Evolutionary conservation across 2,329 filamentous ascomycete genomes (phyloP).

Genomic region (Nakataea oryzae): DNA sequence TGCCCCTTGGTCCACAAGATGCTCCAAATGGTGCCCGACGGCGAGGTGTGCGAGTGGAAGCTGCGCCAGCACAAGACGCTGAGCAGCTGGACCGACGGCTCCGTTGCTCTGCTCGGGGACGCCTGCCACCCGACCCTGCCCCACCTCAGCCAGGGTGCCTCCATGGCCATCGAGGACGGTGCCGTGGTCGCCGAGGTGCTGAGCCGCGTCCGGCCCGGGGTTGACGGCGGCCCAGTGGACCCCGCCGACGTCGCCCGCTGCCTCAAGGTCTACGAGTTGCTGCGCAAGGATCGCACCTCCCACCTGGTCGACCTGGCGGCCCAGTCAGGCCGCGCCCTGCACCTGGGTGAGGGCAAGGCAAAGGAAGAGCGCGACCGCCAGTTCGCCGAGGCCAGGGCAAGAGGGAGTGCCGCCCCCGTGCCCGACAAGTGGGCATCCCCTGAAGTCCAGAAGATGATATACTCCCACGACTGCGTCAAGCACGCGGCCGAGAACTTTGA

Average conservation of each 20-base stretch:
- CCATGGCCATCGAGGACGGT: slow-evolving; percentile 59
- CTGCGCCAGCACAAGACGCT: slow-evolving; percentile 48
- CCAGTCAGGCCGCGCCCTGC: slow-evolving; percentile 40
- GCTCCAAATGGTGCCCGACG: slow-evolving; percentile 49
- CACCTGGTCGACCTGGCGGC: slow-evolving; percentile 43
- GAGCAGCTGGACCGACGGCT: slow-evolving; percentile 46
- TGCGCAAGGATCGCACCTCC: slow-evolving; percentile 44
- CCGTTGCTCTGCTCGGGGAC: slow-evolving; percentile 49
- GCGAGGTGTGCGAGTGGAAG: slow-evolving; percentile 55
- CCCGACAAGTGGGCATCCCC: slow-evolving; percentile 64
- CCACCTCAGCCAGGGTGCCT: slow-evolving; percentile 56
- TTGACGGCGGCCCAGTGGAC: slow-evolving; percentile 13
- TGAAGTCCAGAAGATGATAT: slow-evolving; percentile 57
- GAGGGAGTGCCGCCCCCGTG: slow-evolving; percentile 28
- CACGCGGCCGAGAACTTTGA: slow-evolving; percentile 43
- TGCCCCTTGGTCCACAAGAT: slow-evolving; percentile 48
- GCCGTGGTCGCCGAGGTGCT: slow-evolving; percentile 47
- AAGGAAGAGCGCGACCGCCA: slow-evolving; percentile 47
- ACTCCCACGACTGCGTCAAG: slow-evolving; percentile 50
- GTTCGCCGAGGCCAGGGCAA: slow-evolving; percentile 39
- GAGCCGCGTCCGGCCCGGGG: slow-evolving; percentile 20
- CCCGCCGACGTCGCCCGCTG: slow-evolving; percentile 32
- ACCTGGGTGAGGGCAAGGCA: slow-evolving; percentile 46
- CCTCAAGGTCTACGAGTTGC: slow-evolving; percentile 42
- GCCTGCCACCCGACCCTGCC: slow-evolving; percentile 59